These are phyloP conservation scores for Backusella circina DNA, from an alignment of 192 early-diverging fungal genomes.

Conservation along the genomic window DNA sequence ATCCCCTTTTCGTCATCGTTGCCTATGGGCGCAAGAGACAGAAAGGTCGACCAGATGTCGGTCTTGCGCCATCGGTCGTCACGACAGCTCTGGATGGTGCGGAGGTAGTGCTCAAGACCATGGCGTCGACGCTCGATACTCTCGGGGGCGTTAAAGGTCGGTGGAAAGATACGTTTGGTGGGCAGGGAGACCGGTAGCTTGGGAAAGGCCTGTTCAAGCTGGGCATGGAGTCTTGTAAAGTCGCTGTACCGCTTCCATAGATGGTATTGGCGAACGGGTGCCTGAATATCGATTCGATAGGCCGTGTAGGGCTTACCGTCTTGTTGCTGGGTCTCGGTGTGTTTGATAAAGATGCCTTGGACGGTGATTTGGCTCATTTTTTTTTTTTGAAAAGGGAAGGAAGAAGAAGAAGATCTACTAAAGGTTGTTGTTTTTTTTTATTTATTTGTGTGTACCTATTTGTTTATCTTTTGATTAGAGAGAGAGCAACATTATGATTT, in stretches of 20 bases:
- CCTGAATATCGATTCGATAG: conserved; percentile 72
- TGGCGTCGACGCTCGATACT: conserved; percentile 69
- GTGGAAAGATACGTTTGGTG: conserved; percentile 65
- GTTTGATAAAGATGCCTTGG: conserved; percentile 53
- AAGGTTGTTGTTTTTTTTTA: background rate
- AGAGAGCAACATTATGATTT: background rate
- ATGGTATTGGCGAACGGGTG: conserved; percentile 78
- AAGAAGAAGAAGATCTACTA: background rate
- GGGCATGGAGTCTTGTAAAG: conserved; percentile 68
- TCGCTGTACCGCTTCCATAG: conserved; percentile 84
- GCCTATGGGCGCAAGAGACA: conserved; percentile 62
- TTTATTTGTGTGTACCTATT: background rate
- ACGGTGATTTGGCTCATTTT: conserved; percentile 34
- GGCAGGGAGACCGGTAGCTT: conserved; percentile 64
- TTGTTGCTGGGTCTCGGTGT: conserved; percentile 46
- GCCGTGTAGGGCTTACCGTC: conserved; percentile 62
- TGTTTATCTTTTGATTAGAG: background rate
- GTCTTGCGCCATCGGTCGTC: conserved; percentile 80
- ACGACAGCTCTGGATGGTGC: conserved; percentile 61
- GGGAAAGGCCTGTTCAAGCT: conserved; percentile 62
- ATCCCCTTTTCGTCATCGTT: conserved; percentile 34
- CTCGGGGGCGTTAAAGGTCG: conserved; percentile 52
- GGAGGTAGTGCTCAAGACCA: conserved; percentile 77
- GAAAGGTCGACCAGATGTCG: conserved; percentile 68
- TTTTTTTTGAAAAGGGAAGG: background rate